These are phyloP conservation scores for Anisodus acutangulus DNA, from an alignment of 257 asterid genomes.

Conservation along the genomic window DNA sequence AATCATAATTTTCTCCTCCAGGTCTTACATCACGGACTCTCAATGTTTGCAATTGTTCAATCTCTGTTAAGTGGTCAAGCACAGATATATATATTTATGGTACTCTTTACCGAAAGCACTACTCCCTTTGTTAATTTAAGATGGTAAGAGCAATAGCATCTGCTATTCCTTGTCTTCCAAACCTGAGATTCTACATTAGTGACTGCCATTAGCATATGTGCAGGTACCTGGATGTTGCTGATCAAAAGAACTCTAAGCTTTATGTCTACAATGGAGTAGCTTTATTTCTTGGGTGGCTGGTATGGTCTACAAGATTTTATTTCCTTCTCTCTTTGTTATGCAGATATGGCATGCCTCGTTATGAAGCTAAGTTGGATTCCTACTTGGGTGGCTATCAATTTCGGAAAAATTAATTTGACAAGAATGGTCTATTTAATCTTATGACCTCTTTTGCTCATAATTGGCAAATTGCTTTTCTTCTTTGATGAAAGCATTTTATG, in stretches of 20 bases:
- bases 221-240: constrained; percentile 85
- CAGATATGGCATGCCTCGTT: neutral
- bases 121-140: constrained; percentile 91
- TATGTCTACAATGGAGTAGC: constrained; percentile 79
- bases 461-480: neutral
- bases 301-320: constrained; percentile 46
- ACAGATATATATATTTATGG: constrained; percentile 77
- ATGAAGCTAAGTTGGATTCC: neutral
- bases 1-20: constrained; percentile 39
- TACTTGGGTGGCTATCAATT: constrained; percentile 14
- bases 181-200: constrained; percentile 11
- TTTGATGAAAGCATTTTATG: neutral
- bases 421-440: neutral
- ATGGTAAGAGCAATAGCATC: constrained; percentile 60
- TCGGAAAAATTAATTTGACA: neutral
- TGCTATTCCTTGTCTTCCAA: constrained; percentile 22
- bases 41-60: constrained; percentile 68
- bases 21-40: constrained; percentile 91
- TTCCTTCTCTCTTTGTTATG: constrained; percentile 28
- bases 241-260: constrained; percentile 67
- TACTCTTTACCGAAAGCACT: constrained; percentile 88
- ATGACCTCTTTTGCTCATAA: neutral
- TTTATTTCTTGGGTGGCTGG: constrained; percentile 95
- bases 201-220: constrained; percentile 32
- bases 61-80: constrained; percentile 90